Conservation (phyloP, 139 green algal species). For the Desmodesmus armatus region DNA sequence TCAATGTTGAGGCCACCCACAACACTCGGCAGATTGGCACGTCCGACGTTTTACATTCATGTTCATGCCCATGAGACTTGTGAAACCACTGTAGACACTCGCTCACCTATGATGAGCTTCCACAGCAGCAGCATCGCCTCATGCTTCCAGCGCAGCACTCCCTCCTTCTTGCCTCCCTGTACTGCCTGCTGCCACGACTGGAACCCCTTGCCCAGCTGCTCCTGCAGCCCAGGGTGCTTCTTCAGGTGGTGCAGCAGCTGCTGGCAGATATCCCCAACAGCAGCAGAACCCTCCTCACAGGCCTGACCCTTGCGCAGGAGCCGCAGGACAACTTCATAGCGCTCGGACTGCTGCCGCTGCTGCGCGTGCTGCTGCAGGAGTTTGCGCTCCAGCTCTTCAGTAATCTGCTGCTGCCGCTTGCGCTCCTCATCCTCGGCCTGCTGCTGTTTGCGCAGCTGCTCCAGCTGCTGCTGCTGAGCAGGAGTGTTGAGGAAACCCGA, state of each 20-base stretch:
- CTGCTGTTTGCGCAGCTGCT: too few species aligned
- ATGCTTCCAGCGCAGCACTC: slow-evolving; percentile 4
- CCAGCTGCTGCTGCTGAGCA: too few species aligned
- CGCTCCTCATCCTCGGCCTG: too few species aligned
- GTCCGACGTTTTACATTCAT: neutral
- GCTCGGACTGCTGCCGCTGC: too few species aligned
- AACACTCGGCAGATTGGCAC: neutral
- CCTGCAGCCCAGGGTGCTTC: neutral
- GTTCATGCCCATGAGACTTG: neutral
- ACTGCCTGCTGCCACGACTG: neutral
- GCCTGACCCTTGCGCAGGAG: neutral
- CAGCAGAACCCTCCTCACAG: neutral
- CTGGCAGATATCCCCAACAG: neutral
- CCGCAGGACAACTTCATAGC: too few species aligned
- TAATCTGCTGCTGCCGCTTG: too few species aligned
- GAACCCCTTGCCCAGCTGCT: neutral
- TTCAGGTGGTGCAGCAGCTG: neutral
- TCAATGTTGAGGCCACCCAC: too few species aligned
- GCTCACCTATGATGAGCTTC: neutral
- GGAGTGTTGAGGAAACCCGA: too few species aligned
- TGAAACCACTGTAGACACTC: neutral
- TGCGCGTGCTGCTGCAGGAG: neutral
- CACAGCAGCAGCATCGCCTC: neutral
- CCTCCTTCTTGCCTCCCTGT: neutral
- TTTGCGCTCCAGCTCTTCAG: neutral